Evolutionary conservation across 352 stramenopile genomes (phyloP).

Genomic region (Salisapilia sapeloensis): DNA sequence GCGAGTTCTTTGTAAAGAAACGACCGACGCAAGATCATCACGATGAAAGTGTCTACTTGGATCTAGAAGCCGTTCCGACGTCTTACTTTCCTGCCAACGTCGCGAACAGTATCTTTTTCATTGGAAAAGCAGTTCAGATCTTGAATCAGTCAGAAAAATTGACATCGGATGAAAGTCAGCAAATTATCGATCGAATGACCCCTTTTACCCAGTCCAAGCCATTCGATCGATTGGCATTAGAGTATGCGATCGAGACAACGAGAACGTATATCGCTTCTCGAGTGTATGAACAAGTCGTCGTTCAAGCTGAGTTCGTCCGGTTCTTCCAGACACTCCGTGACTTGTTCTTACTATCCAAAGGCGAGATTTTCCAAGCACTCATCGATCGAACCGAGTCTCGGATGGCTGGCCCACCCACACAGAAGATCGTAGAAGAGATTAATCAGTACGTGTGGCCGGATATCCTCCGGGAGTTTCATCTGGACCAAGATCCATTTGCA

Average conservation of each 20-base stretch:
- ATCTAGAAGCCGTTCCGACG: constrained; percentile 34
- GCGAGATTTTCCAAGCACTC: constrained; percentile 58
- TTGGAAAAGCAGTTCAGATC: constrained; percentile 46
- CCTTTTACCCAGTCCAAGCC: constrained; percentile 11
- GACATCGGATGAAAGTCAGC: constrained; percentile 22
- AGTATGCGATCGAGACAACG: constrained; percentile 39
- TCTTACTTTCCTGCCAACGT: constrained; percentile 41
- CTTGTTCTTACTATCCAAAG: constrained; percentile 46
- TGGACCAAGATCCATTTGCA: constrained; percentile 17
- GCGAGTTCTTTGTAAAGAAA: constrained; percentile 61
- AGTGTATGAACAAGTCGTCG: constrained; percentile 47
- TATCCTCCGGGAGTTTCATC: constrained; percentile 26
- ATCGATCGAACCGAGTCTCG: constrained; percentile 38
- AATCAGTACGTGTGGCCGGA: constrained; percentile 42
- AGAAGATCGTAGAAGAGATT: constrained; percentile 40
- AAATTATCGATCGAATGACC: constrained; percentile 17
- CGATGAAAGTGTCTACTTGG: constrained; percentile 11
- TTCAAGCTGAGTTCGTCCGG: constrained; percentile 40
- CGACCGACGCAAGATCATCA: constrained; percentile 2
- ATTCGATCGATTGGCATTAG: constrained; percentile 31
- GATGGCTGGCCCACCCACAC: constrained; percentile 27
- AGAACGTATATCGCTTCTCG: constrained; percentile 25
- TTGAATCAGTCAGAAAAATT: constrained; percentile 27
- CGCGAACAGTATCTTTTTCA: constrained; percentile 46
- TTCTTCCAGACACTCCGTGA: constrained; percentile 37